Percentiles rank a stretch among this genome's conserved stretches.
Conservation (phyloP, 2,329 filamentous ascomycete genomes). For the Pseudocercospora crystallina region DNA sequence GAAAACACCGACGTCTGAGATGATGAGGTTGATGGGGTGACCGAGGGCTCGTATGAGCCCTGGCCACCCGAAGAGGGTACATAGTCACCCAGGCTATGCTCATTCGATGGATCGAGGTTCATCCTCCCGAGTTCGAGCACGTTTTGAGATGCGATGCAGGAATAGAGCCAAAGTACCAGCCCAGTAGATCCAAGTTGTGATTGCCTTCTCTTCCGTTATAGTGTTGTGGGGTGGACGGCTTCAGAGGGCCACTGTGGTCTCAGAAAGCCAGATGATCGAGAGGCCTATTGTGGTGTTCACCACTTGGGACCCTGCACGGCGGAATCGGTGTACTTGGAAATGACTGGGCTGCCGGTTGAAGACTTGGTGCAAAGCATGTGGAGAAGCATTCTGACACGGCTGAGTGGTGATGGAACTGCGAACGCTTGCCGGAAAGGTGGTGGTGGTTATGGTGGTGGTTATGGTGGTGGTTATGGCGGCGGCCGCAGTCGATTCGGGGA, state of each 20-base stretch:
- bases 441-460: constrained; percentile 6
- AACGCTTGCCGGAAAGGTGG: too few species aligned
- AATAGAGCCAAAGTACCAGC: background rate
- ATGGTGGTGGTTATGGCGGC: constrained; percentile 28
- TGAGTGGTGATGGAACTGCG: too few species aligned
- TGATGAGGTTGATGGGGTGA: constrained; percentile 73
- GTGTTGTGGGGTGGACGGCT: constrained; percentile 3
- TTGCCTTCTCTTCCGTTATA: constrained; percentile 23
- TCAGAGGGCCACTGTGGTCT: constrained; percentile 5
- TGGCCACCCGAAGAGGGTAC: background rate
- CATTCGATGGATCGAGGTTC: too few species aligned
- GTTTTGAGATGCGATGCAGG: too few species aligned
- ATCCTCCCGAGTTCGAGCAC: too few species aligned
- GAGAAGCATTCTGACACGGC: constrained; percentile 26
- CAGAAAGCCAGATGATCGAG: constrained; percentile 9
- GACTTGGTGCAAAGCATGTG: constrained; percentile 19
- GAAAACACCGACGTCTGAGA: constrained; percentile 79
- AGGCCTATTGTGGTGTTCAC: constrained; percentile 15
- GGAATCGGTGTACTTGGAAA: constrained; percentile 29
- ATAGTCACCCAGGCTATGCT: too few species aligned
- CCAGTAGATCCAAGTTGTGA: constrained; percentile 22
- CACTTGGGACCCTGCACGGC: constrained; percentile 17
- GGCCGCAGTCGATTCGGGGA: constrained; percentile 21
- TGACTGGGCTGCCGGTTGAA: constrained; percentile 27
- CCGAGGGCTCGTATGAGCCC: constrained; percentile 64